Percentiles rank a stretch among this genome's conserved stretches.
These are phyloP conservation scores for Mortierella polycephala DNA, from an alignment of 371 early-diverging fungal genomes.

Conservation along the genomic window DNA sequence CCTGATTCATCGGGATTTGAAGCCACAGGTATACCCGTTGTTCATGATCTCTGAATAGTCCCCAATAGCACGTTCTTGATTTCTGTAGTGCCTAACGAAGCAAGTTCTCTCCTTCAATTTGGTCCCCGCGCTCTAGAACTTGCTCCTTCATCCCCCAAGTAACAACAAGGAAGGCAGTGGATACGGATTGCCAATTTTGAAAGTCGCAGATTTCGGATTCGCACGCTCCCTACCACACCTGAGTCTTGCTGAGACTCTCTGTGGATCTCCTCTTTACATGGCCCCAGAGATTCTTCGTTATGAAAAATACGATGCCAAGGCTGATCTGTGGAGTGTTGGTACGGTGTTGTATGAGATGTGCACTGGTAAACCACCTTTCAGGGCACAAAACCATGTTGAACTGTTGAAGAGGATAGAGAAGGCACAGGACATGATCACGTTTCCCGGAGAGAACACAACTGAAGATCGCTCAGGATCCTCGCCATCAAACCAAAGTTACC, in stretches of 20 bases:
- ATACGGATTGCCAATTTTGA: slow-evolving; percentile 75
- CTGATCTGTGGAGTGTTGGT: slow-evolving; percentile 98
- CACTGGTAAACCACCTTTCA: slow-evolving; percentile 90
- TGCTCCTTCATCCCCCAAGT: slow-evolving; percentile 72
- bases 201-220: slow-evolving; percentile 98
- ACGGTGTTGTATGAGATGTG: slow-evolving; percentile 95
- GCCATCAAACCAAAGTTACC: slow-evolving; percentile 20
- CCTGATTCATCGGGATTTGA: slow-evolving; percentile 97
- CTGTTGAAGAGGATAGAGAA: slow-evolving; percentile 87
- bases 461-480: slow-evolving; percentile 31
- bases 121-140: slow-evolving; percentile 64
- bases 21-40: slow-evolving; percentile 81
- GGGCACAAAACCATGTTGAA: slow-evolving; percentile 93
- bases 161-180: slow-evolving; percentile 53
- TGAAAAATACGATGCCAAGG: slow-evolving; percentile 93
- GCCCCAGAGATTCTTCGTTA: slow-evolving; percentile 95
- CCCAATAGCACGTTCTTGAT: too few species aligned
- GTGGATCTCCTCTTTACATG: slow-evolving; percentile 97
- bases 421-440: slow-evolving; percentile 81
- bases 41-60: background rate
- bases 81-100: too few species aligned
- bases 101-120: too few species aligned
- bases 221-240: slow-evolving; percentile 87
- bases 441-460: slow-evolving; percentile 78
- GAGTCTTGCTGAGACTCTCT: slow-evolving; percentile 92